Evolutionary conservation across 2,329 filamentous ascomycete species (phyloP).

Genomic region (Cladosporium sp.): DNA sequence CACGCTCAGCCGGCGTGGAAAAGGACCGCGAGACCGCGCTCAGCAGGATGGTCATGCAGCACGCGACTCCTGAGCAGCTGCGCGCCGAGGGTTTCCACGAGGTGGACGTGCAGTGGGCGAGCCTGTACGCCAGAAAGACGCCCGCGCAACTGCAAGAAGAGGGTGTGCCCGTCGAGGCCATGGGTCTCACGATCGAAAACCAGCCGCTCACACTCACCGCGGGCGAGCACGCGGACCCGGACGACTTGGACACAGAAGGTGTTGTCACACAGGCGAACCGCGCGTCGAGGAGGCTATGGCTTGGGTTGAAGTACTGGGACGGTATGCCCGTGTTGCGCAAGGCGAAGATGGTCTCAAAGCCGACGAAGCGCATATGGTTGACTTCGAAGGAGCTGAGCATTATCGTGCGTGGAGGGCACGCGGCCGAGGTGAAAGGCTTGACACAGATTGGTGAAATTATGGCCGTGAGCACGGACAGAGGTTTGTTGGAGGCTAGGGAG

Average conservation of each 20-base stretch:
- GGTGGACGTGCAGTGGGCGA: slow-evolving; percentile 14
- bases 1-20: slow-evolving; percentile 6
- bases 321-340: slow-evolving; percentile 71
- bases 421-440: slow-evolving; percentile 66
- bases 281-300: slow-evolving; percentile 72
- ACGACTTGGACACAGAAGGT: slow-evolving; percentile 26
- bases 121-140: slow-evolving; percentile 8
- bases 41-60: slow-evolving; percentile 21
- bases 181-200: slow-evolving; percentile 27
- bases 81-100: slow-evolving; percentile 24
- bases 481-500: slow-evolving; percentile 77
- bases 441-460: slow-evolving; percentile 75
- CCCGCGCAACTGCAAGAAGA: slow-evolving; percentile 23
- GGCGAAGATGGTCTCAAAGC: slow-evolving; percentile 66
- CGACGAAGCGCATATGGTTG: slow-evolving; percentile 67
- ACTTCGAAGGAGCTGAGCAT: slow-evolving; percentile 57
- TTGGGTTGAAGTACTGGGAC: slow-evolving; percentile 87
- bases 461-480: slow-evolving; percentile 72
- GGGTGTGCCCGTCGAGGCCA: slow-evolving; percentile 27
- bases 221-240: slow-evolving; percentile 23
- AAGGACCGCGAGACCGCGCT: slow-evolving; percentile 25
- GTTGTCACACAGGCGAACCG: slow-evolving; percentile 54
- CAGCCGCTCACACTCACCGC: slow-evolving; percentile 25
- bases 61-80: slow-evolving; percentile 20
- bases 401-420: slow-evolving; percentile 65